These are phyloP conservation scores for Jasminum sambac DNA, from an alignment of 257 asterid species.

Conservation along the genomic window DNA sequence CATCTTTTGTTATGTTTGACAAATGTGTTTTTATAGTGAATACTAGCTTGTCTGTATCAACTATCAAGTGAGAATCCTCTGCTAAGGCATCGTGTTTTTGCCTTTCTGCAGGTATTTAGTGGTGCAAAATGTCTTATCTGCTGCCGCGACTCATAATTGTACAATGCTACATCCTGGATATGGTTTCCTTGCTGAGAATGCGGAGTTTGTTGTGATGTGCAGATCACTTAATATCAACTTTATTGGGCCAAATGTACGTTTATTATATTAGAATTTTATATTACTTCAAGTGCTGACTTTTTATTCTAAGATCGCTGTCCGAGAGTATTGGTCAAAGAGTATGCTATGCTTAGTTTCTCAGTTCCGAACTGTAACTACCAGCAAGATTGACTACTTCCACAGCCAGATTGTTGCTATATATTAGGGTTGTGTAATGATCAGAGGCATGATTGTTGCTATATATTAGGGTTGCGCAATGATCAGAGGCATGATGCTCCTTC, in stretches of 20 bases:
- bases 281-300: conserved; percentile 17
- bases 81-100: not conserved
- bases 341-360: not conserved
- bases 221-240: conserved; percentile 83
- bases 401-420: not conserved
- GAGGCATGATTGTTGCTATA: not conserved
- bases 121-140: conserved; percentile 88
- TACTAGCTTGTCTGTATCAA: not conserved
- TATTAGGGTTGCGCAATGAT: conserved; percentile 10
- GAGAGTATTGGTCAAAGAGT: not conserved
- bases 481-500: conserved; percentile 9
- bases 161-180: conserved; percentile 99
- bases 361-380: not conserved
- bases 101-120: conserved; percentile 64
- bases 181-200: conserved; percentile 98
- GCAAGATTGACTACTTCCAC: conserved; percentile 12
- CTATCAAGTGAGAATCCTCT: not conserved
- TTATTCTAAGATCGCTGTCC: not conserved
- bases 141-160: conserved; percentile 86
- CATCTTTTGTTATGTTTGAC: not conserved
- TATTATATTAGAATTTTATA: not conserved
- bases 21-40: not conserved
- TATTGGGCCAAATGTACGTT: conserved; percentile 94
- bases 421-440: conserved; percentile 13
- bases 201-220: conserved; percentile 94